Base-by-base conservation (phyloP, 495 filamentous ascomycete species). In the Glonium stellatum region DNA sequence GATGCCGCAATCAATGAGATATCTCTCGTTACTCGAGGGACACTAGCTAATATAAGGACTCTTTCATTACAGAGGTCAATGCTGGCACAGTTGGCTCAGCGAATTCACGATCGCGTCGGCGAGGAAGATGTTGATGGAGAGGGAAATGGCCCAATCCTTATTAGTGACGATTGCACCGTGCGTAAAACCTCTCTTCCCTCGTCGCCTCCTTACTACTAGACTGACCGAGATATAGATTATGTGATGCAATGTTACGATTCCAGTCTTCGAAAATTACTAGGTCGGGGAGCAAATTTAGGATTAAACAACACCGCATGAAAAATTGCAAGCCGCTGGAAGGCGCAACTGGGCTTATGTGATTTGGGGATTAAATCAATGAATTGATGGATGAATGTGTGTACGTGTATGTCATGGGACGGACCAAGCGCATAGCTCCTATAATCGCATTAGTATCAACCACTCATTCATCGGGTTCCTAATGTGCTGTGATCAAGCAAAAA, bases 11-110 rank as follows among this genome's bases (percentile, higher is more conserved):
- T 44, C 4, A 21, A 12, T 36, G 6, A n/a, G 6, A 31, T 3
- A n/a, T n/a, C n/a, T n/a, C 6, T 31, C 27, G 6, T 6, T 31
- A 31, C 27, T 31, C 27, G 2, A 31, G 36, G 23, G 12, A n/a
- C 12, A 44, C 19, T 5, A 6, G 13, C 49, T 36, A 44, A 62
- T 61, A 58, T 1, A 46, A 35, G 13, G 56, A 36, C 47, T 36
- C 52, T 39, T 15, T 34, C 19, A 52, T 27, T 48, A 67, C 54
- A 83, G 82, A 76, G 82, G 65, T 72, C 74, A n/a, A 83, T 85
- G 78, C 73, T 86, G n/a, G 77, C 78, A 31, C 78, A 77, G 36
- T 70, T 86, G 31, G 79, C 81, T 39, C 69, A 75, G 19, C 75
- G 73, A 22, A 66, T 83, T 48, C 67, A 75, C 31, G 71, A 75